phyloP scores from a whole-genome alignment of 371 early-diverging fungal species.

The Lichtheimia corymbifera region DNA sequence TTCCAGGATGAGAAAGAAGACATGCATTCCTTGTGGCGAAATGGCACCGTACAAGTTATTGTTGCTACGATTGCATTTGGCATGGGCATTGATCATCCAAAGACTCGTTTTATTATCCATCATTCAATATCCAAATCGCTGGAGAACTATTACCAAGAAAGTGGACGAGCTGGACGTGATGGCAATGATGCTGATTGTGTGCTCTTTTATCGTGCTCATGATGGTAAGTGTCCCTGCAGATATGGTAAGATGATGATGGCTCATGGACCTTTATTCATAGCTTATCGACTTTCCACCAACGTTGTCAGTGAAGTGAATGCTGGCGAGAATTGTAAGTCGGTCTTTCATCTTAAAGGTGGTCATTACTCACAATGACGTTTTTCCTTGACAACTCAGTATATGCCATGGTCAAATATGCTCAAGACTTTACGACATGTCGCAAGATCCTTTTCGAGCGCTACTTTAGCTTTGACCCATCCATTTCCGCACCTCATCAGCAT shows the following conservation, averaged over 20 bases:
- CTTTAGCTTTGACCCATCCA: conserved; percentile 45
- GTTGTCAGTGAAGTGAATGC: conserved; percentile 69
- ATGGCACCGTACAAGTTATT: conserved; percentile 73
- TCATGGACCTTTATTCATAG: conserved; percentile 16
- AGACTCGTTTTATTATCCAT: conserved; percentile 89
- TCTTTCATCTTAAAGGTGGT: neutral
- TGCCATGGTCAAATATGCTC: conserved; percentile 68
- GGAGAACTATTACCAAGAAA: conserved; percentile 95
- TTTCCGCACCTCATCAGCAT: conserved; percentile 5
- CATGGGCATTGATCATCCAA: conserved; percentile 88
- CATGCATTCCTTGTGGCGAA: conserved; percentile 79
- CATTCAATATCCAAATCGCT: conserved; percentile 81
- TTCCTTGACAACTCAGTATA: conserved; percentile 39
- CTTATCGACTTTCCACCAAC: conserved; percentile 59
- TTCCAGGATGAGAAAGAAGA: conserved; percentile 59
- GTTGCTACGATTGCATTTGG: conserved; percentile 99
- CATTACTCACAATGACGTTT: neutral
- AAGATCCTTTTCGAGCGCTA: conserved; percentile 68
- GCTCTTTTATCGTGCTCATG: conserved; percentile 71
- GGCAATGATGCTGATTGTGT: conserved; percentile 74
- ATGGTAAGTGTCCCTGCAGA: conserved; percentile 37
- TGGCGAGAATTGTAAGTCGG: conserved; percentile 47
- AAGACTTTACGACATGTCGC: conserved; percentile 63
- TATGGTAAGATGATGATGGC: neutral
- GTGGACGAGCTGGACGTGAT: conserved; percentile 87